Conservation (phyloP, 352 stramenopile genomes). For the Phytophthora litchii region DNA sequence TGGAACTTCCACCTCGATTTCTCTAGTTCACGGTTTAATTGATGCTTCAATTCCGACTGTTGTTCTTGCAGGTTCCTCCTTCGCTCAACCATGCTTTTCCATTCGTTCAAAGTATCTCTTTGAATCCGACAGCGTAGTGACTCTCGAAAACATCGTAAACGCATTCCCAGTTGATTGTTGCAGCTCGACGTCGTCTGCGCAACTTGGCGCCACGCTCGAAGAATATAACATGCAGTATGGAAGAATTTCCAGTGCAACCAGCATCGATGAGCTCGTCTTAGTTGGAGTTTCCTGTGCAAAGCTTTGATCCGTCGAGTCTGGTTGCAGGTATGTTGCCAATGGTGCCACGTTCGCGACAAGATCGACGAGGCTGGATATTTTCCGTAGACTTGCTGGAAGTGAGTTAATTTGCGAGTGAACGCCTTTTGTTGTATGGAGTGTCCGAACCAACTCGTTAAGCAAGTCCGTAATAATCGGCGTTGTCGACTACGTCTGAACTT, state of each 20-base stretch:
- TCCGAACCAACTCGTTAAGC: conserved; percentile 25
- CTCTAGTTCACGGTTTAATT: conserved; percentile 30
- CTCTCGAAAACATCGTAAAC: conserved; percentile 37
- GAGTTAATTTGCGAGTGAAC: conserved; percentile 37
- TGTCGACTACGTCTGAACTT: conserved; percentile 7
- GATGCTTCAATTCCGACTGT: conserved; percentile 28
- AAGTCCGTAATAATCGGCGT: conserved; percentile 1
- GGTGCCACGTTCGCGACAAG: conserved; percentile 29
- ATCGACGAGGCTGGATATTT: conserved; percentile 36
- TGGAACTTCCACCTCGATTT: neutral
- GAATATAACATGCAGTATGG: conserved; percentile 17
- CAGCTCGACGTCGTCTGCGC: conserved; percentile 8
- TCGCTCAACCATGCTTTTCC: conserved; percentile 18
- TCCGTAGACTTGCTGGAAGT: conserved; percentile 49
- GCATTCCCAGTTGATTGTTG: conserved; percentile 36
- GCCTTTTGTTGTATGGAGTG: conserved; percentile 12
- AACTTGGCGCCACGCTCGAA: conserved; percentile 31
- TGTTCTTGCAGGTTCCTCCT: conserved; percentile 20
- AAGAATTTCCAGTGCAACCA: conserved; percentile 41
- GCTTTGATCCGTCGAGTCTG: conserved; percentile 6
- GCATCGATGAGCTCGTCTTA: conserved; percentile 1
- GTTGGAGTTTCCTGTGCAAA: conserved; percentile 11
- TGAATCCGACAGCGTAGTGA: conserved; percentile 1
- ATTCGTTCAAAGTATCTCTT: conserved; percentile 9
- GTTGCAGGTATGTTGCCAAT: conserved; percentile 34